Percentiles rank a stretch among this genome's conserved stretches.
phyloP scores from a whole-genome alignment of 2,329 filamentous ascomycete genomes.

The Pseudodiploospora longispora region DNA sequence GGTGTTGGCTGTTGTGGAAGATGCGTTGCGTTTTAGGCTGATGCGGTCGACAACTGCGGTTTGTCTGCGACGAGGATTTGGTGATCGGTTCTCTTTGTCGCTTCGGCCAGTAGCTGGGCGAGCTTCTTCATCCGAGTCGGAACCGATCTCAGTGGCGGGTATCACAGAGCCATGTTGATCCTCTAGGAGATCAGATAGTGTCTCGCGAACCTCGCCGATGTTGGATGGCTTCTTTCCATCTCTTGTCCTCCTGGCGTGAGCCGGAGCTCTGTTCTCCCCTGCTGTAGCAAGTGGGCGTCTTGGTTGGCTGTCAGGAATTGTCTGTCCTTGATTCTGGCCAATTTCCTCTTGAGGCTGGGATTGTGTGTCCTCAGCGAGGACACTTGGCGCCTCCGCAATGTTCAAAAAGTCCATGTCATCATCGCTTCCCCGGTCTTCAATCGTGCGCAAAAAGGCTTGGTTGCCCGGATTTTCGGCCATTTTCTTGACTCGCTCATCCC shows the following conservation, averaged over 20 bases:
- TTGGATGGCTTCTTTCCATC: constrained; percentile 61
- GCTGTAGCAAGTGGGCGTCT: constrained; percentile 27
- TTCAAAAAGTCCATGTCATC: constrained; percentile 72
- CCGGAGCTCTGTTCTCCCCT: constrained; percentile 42
- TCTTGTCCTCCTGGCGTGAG: constrained; percentile 55
- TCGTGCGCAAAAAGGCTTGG: constrained; percentile 79
- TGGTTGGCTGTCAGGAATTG: constrained; percentile 46
- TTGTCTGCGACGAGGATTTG: constrained; percentile 28
- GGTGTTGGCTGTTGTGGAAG: constrained; percentile 25
- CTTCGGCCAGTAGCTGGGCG: constrained; percentile 16
- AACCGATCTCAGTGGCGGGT: constrained; percentile 31
- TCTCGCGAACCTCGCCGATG: constrained; percentile 73
- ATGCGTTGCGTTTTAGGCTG: constrained; percentile 52
- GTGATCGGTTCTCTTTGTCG: constrained; percentile 44
- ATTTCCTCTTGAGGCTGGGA: constrained; percentile 21
- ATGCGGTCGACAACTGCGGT: constrained; percentile 63
- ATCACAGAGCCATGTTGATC: constrained; percentile 47
- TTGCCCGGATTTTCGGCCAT: constrained; percentile 85
- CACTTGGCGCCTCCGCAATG: constrained; percentile 24
- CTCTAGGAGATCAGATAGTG: constrained; percentile 76
- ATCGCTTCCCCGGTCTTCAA: constrained; percentile 72
- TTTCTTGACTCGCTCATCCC: constrained; percentile 84
- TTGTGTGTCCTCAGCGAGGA: constrained; percentile 29
- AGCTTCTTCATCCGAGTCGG: constrained; percentile 35
- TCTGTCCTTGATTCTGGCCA: constrained; percentile 20